Evolutionary conservation across 2,329 filamentous ascomycete species (phyloP).

Genomic region (Graphium sp.): DNA sequence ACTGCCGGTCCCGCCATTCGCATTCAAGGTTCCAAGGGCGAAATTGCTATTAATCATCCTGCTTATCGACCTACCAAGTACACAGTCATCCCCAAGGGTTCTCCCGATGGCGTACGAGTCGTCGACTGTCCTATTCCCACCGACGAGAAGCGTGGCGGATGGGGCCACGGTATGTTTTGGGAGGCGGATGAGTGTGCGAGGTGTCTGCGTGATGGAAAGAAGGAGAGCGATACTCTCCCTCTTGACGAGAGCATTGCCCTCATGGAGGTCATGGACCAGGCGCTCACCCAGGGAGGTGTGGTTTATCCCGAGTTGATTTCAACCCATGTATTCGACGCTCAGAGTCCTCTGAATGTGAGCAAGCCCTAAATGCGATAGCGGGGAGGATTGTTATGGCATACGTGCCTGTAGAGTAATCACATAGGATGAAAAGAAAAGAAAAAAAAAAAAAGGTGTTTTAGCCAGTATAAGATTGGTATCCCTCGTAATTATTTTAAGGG

Average conservation of each 20-base stretch:
- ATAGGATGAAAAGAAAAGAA: neutral
- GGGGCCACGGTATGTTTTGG: slow-evolving; percentile 78
- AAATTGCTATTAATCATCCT: slow-evolving; percentile 64
- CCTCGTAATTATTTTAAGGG: too few relatives aligned
- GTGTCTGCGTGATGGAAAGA: slow-evolving; percentile 58
- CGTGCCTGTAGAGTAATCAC: too few relatives aligned
- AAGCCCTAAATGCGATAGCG: too few relatives aligned
- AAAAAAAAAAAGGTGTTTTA: neutral
- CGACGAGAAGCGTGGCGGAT: slow-evolving; percentile 25
- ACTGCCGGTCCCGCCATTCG: slow-evolving; percentile 51
- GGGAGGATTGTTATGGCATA: too few relatives aligned
- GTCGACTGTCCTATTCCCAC: slow-evolving; percentile 35
- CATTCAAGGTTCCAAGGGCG: slow-evolving; percentile 65
- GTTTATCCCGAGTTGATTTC: slow-evolving; percentile 38
- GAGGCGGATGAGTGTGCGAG: slow-evolving; percentile 67
- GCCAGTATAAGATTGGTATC: too few relatives aligned
- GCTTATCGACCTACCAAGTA: slow-evolving; percentile 54
- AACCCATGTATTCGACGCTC: slow-evolving; percentile 37
- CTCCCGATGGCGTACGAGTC: slow-evolving; percentile 26
- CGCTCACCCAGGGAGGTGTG: slow-evolving; percentile 33
- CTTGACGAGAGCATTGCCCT: slow-evolving; percentile 66
- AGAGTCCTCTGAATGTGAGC: slow-evolving; percentile 46
- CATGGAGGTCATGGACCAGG: slow-evolving; percentile 56
- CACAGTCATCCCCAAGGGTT: slow-evolving; percentile 39
- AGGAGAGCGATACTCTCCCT: slow-evolving; percentile 55